These are phyloP conservation scores for Exophiala sp. DNA, from an alignment of 2,329 filamentous ascomycete species.

Conservation along the genomic window DNA sequence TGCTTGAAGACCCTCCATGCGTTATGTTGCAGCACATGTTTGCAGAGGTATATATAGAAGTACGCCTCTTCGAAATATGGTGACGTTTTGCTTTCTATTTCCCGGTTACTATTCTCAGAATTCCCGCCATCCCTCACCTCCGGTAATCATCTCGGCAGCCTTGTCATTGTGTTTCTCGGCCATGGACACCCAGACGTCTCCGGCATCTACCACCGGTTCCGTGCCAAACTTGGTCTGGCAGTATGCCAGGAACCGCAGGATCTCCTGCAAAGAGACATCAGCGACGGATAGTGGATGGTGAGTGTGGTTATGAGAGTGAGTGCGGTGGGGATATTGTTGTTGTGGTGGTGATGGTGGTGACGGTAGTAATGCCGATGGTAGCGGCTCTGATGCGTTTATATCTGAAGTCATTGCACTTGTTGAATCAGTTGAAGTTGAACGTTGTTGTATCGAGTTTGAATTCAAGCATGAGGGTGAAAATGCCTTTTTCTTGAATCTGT, in stretches of 20 bases:
- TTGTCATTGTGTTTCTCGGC: slow-evolving; percentile 39
- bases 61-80: too few species aligned
- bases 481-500: neutral
- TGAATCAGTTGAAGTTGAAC: too few species aligned
- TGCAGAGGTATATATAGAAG: too few species aligned
- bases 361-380: too few species aligned
- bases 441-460: too few species aligned
- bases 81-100: too few species aligned
- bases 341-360: too few species aligned
- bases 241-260: slow-evolving; percentile 40
- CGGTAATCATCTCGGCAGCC: slow-evolving; percentile 41
- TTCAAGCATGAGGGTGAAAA: neutral
- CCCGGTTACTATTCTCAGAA: slow-evolving; percentile 38
- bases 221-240: slow-evolving; percentile 44
- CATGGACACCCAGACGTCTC: slow-evolving; percentile 39
- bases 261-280: slow-evolving; percentile 33
- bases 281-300: neutral
- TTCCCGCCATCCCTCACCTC: slow-evolving; percentile 41
- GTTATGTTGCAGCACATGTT: too few species aligned
- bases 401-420: too few species aligned
- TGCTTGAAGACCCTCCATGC: too few species aligned
- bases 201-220: slow-evolving; percentile 41
- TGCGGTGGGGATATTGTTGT: neutral
- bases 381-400: too few species aligned
- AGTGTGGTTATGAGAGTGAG: too few species aligned